Evolutionary conservation across 106 monocot genomes (phyloP).

Genomic region (Allium fistulosum): DNA sequence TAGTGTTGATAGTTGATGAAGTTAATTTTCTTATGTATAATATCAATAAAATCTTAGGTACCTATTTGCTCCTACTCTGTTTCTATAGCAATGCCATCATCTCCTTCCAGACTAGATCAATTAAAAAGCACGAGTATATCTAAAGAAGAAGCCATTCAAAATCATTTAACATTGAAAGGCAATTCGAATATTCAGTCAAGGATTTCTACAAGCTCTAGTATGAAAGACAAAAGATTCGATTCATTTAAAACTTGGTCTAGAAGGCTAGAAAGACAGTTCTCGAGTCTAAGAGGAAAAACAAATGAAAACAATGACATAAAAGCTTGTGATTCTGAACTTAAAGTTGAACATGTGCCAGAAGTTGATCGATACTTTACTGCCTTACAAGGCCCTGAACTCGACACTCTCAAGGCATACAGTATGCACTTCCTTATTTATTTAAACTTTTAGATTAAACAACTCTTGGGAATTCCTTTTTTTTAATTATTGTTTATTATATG

Average conservation of each 20-base stretch:
- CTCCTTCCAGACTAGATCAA: background rate
- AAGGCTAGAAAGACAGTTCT: no score
- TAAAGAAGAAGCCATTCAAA: no score
- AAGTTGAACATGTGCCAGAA: slow-evolving; percentile 18
- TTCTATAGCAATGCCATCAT: background rate
- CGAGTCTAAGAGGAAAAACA: no score
- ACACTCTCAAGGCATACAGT: slow-evolving; percentile 38
- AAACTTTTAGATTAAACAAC: background rate
- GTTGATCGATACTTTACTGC: slow-evolving; percentile 66
- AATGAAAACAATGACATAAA: background rate
- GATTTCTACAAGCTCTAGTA: no score
- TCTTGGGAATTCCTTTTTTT: background rate
- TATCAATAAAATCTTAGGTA: background rate
- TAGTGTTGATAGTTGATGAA: background rate
- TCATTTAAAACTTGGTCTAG: no score
- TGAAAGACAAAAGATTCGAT: no score
- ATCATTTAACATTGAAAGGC: no score
- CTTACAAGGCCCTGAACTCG: slow-evolving; percentile 64
- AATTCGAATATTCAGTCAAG: no score
- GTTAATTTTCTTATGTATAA: background rate
- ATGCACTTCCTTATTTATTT: background rate
- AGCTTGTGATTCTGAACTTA: background rate
- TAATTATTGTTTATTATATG: background rate
- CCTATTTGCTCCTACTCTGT: background rate
- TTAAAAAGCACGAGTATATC: background rate